Evolutionary conservation across 164 flowering plant genomes (phyloP).

Genomic region (Saururus chinensis): DNA sequence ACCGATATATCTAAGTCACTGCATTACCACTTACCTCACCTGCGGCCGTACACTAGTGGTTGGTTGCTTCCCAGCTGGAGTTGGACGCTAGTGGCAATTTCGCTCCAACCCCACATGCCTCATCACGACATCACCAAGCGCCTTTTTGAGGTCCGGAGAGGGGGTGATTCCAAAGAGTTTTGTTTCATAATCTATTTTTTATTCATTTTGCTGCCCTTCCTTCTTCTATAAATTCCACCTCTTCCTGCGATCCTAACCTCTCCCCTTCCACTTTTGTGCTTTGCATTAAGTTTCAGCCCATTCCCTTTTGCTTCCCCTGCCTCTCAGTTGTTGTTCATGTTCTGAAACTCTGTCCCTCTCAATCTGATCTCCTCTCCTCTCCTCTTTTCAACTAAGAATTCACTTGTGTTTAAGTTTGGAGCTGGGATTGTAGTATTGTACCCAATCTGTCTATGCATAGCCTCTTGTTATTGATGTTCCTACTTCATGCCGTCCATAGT

Average conservation of each 20-base stretch:
- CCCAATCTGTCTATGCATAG: not conserved
- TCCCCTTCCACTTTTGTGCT: not conserved
- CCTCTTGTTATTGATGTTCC: slow-evolving; percentile 25
- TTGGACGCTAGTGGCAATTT: not conserved
- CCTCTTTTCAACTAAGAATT: too few relatives aligned
- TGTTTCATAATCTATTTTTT: too few relatives aligned
- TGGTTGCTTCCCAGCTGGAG: not conserved
- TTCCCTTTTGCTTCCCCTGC: not conserved
- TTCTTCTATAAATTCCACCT: not conserved
- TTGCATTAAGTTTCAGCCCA: not conserved
- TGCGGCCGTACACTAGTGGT: too few relatives aligned
- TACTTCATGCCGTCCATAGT: slow-evolving; percentile 66
- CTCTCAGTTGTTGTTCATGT: not conserved
- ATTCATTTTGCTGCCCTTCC: not conserved
- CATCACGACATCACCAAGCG: not conserved
- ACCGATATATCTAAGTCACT: too few relatives aligned
- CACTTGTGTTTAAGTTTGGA: not conserved
- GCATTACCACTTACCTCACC: too few relatives aligned
- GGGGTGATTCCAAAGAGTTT: not conserved
- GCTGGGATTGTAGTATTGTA: not conserved
- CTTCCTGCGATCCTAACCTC: not conserved
- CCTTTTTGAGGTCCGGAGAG: not conserved
- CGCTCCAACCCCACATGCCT: not conserved
- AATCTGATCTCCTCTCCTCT: not conserved
- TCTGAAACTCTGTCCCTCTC: not conserved